A percentile compares a stretch with the other conserved stretches of the same genome.
Evolutionary conservation across 768 basidiomycete species (phyloP).

Genomic region (Solioccasus polychromus): DNA sequence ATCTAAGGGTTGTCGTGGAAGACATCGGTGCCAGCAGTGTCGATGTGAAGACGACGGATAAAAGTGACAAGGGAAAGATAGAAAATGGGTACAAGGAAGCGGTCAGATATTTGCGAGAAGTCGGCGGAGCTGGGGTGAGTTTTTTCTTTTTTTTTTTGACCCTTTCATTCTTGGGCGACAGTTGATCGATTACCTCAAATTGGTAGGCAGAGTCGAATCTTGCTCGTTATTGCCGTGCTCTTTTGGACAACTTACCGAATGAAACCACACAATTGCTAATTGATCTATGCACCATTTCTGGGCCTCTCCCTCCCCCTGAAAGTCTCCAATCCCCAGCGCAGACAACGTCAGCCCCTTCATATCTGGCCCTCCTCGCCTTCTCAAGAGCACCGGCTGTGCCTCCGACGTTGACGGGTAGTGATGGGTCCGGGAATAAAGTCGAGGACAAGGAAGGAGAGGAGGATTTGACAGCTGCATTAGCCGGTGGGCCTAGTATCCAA

Average conservation of each 20-base stretch:
- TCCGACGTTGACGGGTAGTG: constrained; percentile 38
- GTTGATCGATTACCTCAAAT: not conserved
- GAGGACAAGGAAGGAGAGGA: constrained; percentile 17
- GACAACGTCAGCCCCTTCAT: constrained; percentile 48
- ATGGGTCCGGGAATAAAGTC: constrained; percentile 19
- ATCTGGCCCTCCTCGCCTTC: constrained; percentile 77
- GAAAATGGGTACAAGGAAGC: constrained; percentile 62
- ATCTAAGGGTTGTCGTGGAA: constrained; percentile 90
- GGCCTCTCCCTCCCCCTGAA: constrained; percentile 39
- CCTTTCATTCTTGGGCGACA: not conserved
- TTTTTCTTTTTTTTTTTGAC: constrained; percentile 12
- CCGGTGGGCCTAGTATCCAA: constrained; percentile 29
- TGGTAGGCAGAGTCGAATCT: constrained; percentile 80
- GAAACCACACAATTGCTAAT: constrained; percentile 91
- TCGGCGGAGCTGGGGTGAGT: constrained; percentile 79
- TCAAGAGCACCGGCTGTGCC: constrained; percentile 50
- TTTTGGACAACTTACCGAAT: constrained; percentile 78
- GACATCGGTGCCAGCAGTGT: constrained; percentile 53
- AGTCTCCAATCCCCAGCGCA: constrained; percentile 20
- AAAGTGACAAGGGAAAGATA: constrained; percentile 35
- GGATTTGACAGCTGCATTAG: constrained; percentile 12
- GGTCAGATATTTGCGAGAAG: constrained; percentile 69
- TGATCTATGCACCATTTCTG: constrained; percentile 79
- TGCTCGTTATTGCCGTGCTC: constrained; percentile 81
- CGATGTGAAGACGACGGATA: constrained; percentile 11